Conservation (phyloP, 140 eudicot genomes). For the Erigeron philadelphicus region DNA sequence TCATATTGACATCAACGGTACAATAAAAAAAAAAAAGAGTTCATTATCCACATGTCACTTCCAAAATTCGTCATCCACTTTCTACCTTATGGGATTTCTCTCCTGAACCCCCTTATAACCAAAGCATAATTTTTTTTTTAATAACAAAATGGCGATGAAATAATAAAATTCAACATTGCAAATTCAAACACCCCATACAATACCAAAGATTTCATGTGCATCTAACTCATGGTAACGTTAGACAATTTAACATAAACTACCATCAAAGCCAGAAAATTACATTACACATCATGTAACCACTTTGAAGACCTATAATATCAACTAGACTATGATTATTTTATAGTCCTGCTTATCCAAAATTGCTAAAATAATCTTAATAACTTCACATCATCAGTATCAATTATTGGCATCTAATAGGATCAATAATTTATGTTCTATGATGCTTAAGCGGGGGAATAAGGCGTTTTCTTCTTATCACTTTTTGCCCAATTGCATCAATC, state of each 20-base stretch:
- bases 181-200: background rate
- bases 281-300: background rate
- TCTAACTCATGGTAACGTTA: background rate
- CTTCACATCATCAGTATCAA: conserved; percentile 2
- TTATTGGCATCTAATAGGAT: background rate
- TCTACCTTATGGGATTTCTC: too few species aligned
- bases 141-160: too few species aligned
- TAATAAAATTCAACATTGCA: too few species aligned
- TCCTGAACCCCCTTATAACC: too few species aligned
- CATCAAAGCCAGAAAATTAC: too few species aligned
- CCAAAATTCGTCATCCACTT: too few species aligned
- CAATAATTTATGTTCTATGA: background rate
- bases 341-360: background rate
- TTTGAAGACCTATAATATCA: background rate
- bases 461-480: too few species aligned
- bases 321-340: background rate
- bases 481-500: conserved; percentile 7
- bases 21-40: too few species aligned
- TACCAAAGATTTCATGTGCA: background rate
- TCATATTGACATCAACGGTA: too few species aligned
- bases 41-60: too few species aligned
- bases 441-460: background rate
- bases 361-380: background rate
- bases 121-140: too few species aligned
- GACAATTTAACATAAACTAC: background rate